Percentiles rank a stretch among this genome's conserved stretches.
Evolutionary conservation across 345 rosid species (phyloP).

Genomic region (Trapa bicornis): DNA sequence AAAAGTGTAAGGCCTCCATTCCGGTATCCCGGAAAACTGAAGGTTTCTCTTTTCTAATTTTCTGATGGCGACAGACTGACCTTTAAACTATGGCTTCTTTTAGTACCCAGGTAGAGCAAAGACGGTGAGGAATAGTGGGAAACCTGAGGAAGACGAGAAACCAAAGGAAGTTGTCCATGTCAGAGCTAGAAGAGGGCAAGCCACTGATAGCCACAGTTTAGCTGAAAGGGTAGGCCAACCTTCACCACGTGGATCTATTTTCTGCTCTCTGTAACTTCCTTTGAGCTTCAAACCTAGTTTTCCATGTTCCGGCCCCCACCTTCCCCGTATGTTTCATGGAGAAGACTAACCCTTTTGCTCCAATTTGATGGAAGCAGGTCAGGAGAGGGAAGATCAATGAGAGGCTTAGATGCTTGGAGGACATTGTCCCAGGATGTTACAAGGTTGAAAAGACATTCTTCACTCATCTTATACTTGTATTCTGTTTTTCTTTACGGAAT

Average conservation of each 20-base stretch:
- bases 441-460: constrained; percentile 5
- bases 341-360: background rate
- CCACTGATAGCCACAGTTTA: constrained; percentile 49
- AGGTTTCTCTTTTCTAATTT: background rate
- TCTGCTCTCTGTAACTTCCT: too few relatives aligned
- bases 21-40: too few relatives aligned
- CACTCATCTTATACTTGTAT: too few relatives aligned
- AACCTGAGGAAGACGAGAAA: constrained; percentile 15
- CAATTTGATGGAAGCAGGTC: constrained; percentile 15
- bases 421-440: constrained; percentile 48
- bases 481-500: too few relatives aligned
- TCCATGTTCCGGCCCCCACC: too few relatives aligned
- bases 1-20: background rate
- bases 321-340: too few relatives aligned
- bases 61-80: background rate
- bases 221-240: constrained; percentile 32
- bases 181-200: constrained; percentile 49
- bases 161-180: constrained; percentile 39
- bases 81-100: background rate
- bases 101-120: constrained; percentile 29
- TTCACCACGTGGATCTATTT: too few relatives aligned
- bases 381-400: constrained; percentile 46
- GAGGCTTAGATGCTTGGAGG: constrained; percentile 32
- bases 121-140: constrained; percentile 19
- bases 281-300: too few relatives aligned